phyloP scores from a whole-genome alignment of 2,329 filamentous ascomycete species.

The Clonostachys solani region DNA sequence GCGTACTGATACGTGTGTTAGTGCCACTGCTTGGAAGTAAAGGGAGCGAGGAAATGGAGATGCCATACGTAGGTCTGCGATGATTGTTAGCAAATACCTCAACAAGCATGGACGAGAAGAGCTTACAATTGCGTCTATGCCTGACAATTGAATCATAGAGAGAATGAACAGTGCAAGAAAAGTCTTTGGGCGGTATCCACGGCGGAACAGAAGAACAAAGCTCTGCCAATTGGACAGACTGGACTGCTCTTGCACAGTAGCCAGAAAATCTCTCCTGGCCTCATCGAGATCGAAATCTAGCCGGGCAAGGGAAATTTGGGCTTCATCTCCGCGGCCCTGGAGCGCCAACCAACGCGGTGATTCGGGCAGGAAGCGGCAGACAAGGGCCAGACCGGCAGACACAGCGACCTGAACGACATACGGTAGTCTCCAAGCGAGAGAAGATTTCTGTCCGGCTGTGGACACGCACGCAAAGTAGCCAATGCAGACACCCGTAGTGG shows the following conservation, averaged over 20 bases:
- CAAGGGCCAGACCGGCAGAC: conserved; percentile 27
- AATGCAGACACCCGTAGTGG: conserved; percentile 40
- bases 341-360: conserved; percentile 54
- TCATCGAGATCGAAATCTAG: conserved; percentile 38
- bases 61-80: background rate
- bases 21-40: background rate
- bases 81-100: background rate
- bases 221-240: conserved; percentile 23
- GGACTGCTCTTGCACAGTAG: conserved; percentile 13
- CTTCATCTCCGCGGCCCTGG: conserved; percentile 39
- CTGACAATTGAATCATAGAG: conserved; percentile 54
- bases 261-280: conserved; percentile 41
- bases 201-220: conserved; percentile 23
- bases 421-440: conserved; percentile 51
- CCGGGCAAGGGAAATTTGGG: conserved; percentile 30
- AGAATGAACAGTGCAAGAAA: conserved; percentile 51
- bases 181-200: conserved; percentile 40
- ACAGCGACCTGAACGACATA: conserved; percentile 42
- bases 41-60: background rate
- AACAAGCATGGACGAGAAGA: background rate
- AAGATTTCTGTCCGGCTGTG: conserved; percentile 36
- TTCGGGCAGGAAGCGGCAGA: conserved; percentile 41
- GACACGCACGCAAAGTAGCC: conserved; percentile 61
- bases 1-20: conserved; percentile 40
- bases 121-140: conserved; percentile 58